Conservation (phyloP, 768 basidiomycete genomes). For the Auricularia cornea region DNA sequence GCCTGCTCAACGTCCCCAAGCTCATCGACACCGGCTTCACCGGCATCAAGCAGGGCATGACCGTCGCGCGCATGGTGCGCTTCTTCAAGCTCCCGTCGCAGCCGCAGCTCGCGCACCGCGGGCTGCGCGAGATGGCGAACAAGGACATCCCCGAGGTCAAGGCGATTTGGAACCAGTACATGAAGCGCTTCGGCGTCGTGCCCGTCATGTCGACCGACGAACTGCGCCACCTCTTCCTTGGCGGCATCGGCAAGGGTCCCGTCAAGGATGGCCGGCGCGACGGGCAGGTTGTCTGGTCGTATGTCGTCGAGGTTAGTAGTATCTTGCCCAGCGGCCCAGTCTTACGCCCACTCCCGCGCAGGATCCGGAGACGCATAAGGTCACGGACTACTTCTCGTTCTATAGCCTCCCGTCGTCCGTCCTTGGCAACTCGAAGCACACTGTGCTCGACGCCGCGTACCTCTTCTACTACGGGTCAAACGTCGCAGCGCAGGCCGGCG, state of each 20-base stretch:
- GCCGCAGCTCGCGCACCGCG: slow-evolving; percentile 36
- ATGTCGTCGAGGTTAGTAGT: slow-evolving; percentile 78
- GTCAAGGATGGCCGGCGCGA: slow-evolving; percentile 41
- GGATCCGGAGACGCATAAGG: slow-evolving; percentile 72
- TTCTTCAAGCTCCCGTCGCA: slow-evolving; percentile 56
- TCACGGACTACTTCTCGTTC: slow-evolving; percentile 97
- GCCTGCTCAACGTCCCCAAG: slow-evolving; percentile 84
- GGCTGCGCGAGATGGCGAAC: slow-evolving; percentile 83
- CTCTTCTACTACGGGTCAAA: slow-evolving; percentile 92
- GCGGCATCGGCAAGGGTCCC: slow-evolving; percentile 61
- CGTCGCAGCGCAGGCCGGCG: slow-evolving; percentile 51
- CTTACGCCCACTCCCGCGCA: too few relatives aligned
- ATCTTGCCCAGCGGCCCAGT: background rate
- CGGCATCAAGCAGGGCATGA: slow-evolving; percentile 77
- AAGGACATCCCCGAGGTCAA: slow-evolving; percentile 64
- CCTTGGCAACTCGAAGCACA: slow-evolving; percentile 65
- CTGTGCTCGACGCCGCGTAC: slow-evolving; percentile 83
- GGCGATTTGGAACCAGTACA: slow-evolving; percentile 64
- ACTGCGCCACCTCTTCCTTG: slow-evolving; percentile 77
- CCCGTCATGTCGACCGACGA: slow-evolving; percentile 73
- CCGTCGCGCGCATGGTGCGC: slow-evolving; percentile 83
- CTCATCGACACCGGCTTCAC: slow-evolving; percentile 87
- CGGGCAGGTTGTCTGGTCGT: slow-evolving; percentile 90
- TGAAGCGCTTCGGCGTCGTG: slow-evolving; percentile 77
- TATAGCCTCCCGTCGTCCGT: slow-evolving; percentile 94